Base-by-base conservation (phyloP, 2,329 filamentous ascomycete genomes). In the Lasiodiplodia sp. region DNA sequence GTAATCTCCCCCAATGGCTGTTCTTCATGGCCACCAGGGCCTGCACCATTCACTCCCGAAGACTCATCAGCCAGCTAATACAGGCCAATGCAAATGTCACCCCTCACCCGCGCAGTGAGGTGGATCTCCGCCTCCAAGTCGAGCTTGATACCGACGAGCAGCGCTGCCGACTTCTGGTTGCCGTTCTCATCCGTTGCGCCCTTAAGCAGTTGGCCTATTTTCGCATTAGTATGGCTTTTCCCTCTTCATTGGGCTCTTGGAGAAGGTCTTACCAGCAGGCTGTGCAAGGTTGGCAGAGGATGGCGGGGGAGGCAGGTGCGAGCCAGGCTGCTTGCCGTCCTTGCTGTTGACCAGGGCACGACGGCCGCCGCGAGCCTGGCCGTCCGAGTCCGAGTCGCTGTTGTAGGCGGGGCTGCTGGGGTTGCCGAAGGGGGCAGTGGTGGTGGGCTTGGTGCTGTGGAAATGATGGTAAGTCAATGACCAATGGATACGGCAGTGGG, bases 121-220 rank as follows among this genome's bases (percentile, higher is more conserved):
- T 89, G 86, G 53, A 89, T 85, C 75, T 89, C 87, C 16, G 87
- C 87, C 76, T 89, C 87, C 23, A 89, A 78, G 74, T 89, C 87
- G 44, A 89, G 81, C 81, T 89, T 89, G 80, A 89, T 88, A 68
- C 87, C 87, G 47, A 89, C 82, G 72, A 89, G 82, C 53, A 89
- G 81, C 1, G 86, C 86, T 4, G 87, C 86, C 51, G 85, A 78
- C 78, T 87, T 89, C 69, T 86, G 80, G 72, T 86, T 85, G 69
- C 87, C 87, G 66, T 88, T 79, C 37, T 86, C 84, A 70, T 88
- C 86, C 38, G 84, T 83, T 16, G 87, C 83, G 12, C 87, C 87
- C 76, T 84, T 86, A 70, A 89, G 83, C 40, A 89, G 83, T 71
- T 84, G 81, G 67, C 86, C 85, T 86, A 64, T n/a, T 37, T 10